Conservation (phyloP, 257 asterid species). For the Capsicum baccatum region DNA sequence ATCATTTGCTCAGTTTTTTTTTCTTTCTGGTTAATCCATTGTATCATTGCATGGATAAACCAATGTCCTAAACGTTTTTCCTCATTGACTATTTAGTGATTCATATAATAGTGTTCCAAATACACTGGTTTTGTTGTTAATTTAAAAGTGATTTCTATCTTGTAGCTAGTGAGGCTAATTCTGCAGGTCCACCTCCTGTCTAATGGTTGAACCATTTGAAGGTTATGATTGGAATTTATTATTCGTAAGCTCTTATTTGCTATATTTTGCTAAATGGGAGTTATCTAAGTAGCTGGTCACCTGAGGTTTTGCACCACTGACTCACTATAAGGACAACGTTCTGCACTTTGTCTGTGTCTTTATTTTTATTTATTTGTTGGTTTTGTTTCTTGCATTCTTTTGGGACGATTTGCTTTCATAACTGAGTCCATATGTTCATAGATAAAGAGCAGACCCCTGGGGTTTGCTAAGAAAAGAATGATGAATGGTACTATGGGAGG, state of each 20-base stretch:
- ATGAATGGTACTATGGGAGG: too few relatives aligned
- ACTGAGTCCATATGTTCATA: too few relatives aligned
- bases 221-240: background rate
- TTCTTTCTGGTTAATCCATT: background rate
- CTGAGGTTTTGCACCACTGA: background rate
- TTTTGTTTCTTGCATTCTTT: too few relatives aligned
- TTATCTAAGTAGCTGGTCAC: background rate
- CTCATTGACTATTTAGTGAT: background rate
- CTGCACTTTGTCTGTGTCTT: too few relatives aligned
- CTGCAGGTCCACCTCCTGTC: background rate
- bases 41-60: background rate
- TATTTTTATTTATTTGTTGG: too few relatives aligned
- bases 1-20: background rate
- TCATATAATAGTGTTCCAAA: background rate
- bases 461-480: too few relatives aligned
- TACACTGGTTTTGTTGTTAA: too few relatives aligned
- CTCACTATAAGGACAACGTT: background rate
- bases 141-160: background rate
- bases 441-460: too few relatives aligned
- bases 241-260: background rate
- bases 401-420: too few relatives aligned
- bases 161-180: background rate
- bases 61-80: background rate
- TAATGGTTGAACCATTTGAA: background rate
- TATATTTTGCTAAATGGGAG: background rate